A percentile compares a stretch with the other conserved stretches of the same genome.
These are phyloP conservation scores for Thielaviopsis musarum DNA, from an alignment of 2,329 filamentous ascomycete species.

Conservation along the genomic window DNA sequence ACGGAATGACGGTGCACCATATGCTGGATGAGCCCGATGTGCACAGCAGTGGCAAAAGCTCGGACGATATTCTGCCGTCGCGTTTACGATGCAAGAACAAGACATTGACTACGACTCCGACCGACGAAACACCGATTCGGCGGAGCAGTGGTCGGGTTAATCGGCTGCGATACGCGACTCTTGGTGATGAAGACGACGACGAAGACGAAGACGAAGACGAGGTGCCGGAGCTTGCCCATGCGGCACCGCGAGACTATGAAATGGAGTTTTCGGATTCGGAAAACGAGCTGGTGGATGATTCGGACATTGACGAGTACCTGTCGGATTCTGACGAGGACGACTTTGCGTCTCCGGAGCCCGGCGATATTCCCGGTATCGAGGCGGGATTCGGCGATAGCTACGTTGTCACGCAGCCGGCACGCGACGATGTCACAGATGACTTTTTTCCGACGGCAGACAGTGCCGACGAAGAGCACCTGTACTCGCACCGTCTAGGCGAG, in stretches of 20 bases:
- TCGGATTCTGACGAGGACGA: slow-evolving; percentile 5
- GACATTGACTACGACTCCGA: background rate
- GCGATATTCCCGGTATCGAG: slow-evolving; percentile 65
- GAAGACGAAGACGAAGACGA: slow-evolving; percentile 22
- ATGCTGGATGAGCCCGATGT: slow-evolving; percentile 62
- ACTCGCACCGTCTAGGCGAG: slow-evolving; percentile 64
- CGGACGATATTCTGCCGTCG: background rate
- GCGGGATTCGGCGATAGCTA: slow-evolving; percentile 61
- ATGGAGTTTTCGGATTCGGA: slow-evolving; percentile 48
- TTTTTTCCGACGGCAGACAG: slow-evolving; percentile 54
- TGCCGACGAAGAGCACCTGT: slow-evolving; percentile 66
- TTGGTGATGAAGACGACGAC: slow-evolving; percentile 19
- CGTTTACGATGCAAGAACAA: background rate
- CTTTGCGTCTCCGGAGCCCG: slow-evolving; percentile 36
- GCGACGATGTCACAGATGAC: slow-evolving; percentile 68
- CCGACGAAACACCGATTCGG: background rate
- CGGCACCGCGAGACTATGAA: slow-evolving; percentile 31
- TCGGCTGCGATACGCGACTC: background rate
- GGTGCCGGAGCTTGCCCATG: slow-evolving; percentile 18
- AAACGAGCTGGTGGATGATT: slow-evolving; percentile 37
- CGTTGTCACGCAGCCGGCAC: slow-evolving; percentile 75
- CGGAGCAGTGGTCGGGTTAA: slow-evolving; percentile 7
- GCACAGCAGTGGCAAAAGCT: background rate
- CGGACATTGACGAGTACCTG: slow-evolving; percentile 22
- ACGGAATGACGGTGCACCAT: slow-evolving; percentile 93